Percentiles rank a stretch among this genome's conserved stretches.
phyloP scores from a whole-genome alignment of 371 early-diverging fungal species.

The Mortierella sp. region DNA sequence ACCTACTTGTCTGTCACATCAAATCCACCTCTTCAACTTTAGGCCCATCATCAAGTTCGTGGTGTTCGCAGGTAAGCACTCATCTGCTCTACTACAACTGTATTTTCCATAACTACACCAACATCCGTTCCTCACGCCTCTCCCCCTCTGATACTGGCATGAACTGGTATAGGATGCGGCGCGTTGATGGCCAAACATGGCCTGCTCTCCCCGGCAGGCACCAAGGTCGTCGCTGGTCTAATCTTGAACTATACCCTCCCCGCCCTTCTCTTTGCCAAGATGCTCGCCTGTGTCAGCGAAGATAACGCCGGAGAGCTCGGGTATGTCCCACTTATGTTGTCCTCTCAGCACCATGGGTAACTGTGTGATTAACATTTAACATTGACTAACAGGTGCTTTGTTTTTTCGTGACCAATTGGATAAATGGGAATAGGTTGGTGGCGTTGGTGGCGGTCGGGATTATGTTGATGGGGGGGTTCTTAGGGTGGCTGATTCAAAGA shows the following conservation, averaged over 20 bases:
- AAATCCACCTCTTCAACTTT: background rate
- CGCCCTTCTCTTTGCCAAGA: slow-evolving; percentile 55
- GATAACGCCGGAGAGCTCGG: slow-evolving; percentile 40
- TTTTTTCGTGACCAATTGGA: background rate
- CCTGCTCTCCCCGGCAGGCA: slow-evolving; percentile 45
- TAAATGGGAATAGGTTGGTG: slow-evolving; percentile 17
- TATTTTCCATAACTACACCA: background rate
- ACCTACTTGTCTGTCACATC: background rate
- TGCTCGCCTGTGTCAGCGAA: slow-evolving; percentile 41
- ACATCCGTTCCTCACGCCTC: background rate
- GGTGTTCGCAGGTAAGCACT: slow-evolving; percentile 41
- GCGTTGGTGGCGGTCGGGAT: slow-evolving; percentile 30
- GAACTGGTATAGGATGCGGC: slow-evolving; percentile 39
- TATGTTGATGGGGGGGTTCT: slow-evolving; percentile 32
- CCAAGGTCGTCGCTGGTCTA: slow-evolving; percentile 49
- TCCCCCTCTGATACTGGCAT: background rate
- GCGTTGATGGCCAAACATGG: slow-evolving; percentile 56
- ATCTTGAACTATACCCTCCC: slow-evolving; percentile 55
- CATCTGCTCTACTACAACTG: background rate
- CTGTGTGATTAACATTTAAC: background rate
- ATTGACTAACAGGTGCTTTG: background rate
- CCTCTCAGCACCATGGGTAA: no score
- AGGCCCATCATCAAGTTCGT: slow-evolving; percentile 57
- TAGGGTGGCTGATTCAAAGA: slow-evolving; percentile 45
- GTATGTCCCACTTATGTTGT: slow-evolving; percentile 8